A percentile compares a stretch with the other conserved stretches of the same genome.
These are phyloP conservation scores for Sugiyamaella americana DNA, from an alignment of 805 yeast species.

Conservation along the genomic window DNA sequence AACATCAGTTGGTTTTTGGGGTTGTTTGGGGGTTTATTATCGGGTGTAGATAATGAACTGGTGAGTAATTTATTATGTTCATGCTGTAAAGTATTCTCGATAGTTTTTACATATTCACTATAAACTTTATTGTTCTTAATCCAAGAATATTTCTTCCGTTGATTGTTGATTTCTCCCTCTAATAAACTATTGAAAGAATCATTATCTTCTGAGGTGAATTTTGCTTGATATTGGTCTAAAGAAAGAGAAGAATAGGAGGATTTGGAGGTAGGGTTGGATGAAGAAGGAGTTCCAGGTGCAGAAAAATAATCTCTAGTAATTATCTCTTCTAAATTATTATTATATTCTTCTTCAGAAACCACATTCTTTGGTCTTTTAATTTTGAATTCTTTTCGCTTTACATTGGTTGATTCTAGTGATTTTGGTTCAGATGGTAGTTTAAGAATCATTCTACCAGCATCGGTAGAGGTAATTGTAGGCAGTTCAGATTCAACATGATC, in stretches of 20 bases:
- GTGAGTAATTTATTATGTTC: not conserved
- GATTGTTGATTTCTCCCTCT: conserved; percentile 19
- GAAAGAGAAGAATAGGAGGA: not conserved
- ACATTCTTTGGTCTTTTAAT: conserved; percentile 10
- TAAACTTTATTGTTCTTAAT: conserved; percentile 5
- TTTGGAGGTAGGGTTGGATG: conserved; percentile 1
- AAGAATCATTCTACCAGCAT: no score
- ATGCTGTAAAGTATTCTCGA: not conserved
- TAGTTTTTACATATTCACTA: conserved; percentile 2
- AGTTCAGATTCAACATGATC: no score
- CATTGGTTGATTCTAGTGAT: no score
- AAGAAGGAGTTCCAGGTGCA: conserved; percentile 1
- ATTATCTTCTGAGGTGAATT: conserved; percentile 29
- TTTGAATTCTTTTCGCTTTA: no score
- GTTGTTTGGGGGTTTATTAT: not conserved
- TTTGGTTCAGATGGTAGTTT: no score
- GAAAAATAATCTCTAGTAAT: conserved; percentile 18
- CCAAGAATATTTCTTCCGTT: conserved; percentile 21
- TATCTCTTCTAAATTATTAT: conserved; percentile 19
- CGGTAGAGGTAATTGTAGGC: no score
- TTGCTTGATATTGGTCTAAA: conserved; percentile 24
- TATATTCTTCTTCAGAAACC: conserved; percentile 28
- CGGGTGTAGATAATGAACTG: not conserved
- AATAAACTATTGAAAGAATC: conserved; percentile 25
- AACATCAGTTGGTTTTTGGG: conserved; percentile 8